phyloP scores from a whole-genome alignment of 768 basidiomycete species.

The Rhizopogon roseolus region DNA sequence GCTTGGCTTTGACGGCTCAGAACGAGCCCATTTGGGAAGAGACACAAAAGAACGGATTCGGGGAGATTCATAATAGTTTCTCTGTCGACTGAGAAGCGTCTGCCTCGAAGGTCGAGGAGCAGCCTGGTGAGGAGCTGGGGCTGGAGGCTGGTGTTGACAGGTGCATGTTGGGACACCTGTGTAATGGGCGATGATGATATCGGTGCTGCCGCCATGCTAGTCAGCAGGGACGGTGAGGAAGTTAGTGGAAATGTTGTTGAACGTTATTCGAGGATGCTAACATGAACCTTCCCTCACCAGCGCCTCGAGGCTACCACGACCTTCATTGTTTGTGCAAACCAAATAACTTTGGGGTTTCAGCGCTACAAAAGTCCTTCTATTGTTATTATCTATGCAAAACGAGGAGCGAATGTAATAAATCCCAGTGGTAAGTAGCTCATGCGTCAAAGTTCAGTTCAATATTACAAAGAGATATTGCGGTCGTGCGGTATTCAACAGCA shows the following conservation, averaged over 20 bases:
- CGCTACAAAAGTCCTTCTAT: not conserved
- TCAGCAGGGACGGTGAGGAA: slow-evolving; percentile 12
- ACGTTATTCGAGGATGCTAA: slow-evolving; percentile 12
- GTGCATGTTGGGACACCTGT: slow-evolving; percentile 51
- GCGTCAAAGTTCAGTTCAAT: not conserved
- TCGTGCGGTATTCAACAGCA: not conserved
- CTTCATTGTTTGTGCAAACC: slow-evolving; percentile 24
- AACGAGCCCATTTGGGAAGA: slow-evolving; percentile 97
- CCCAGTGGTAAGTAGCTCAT: not conserved
- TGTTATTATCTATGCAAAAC: not conserved
- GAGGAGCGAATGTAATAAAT: not conserved
- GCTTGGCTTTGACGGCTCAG: slow-evolving; percentile 82
- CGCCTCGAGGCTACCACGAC: slow-evolving; percentile 23
- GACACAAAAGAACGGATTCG: slow-evolving; percentile 91
- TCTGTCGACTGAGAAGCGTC: slow-evolving; percentile 89
- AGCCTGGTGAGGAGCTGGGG: slow-evolving; percentile 86
- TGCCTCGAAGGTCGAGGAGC: slow-evolving; percentile 87
- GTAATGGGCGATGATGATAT: slow-evolving; percentile 53
- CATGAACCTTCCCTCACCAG: slow-evolving; percentile 14
- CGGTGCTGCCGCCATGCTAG: slow-evolving; percentile 32
- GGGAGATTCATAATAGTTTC: slow-evolving; percentile 98
- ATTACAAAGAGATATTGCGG: slow-evolving; percentile 1
- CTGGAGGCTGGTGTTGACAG: slow-evolving; percentile 68
- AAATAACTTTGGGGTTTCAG: slow-evolving; percentile 17
- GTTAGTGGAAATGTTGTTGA: slow-evolving; percentile 6